A percentile compares a stretch with the other conserved stretches of the same genome.
Evolutionary conservation across 2,329 filamentous ascomycete genomes (phyloP).

Genomic region (Sclerotinia sclerotiorum): DNA sequence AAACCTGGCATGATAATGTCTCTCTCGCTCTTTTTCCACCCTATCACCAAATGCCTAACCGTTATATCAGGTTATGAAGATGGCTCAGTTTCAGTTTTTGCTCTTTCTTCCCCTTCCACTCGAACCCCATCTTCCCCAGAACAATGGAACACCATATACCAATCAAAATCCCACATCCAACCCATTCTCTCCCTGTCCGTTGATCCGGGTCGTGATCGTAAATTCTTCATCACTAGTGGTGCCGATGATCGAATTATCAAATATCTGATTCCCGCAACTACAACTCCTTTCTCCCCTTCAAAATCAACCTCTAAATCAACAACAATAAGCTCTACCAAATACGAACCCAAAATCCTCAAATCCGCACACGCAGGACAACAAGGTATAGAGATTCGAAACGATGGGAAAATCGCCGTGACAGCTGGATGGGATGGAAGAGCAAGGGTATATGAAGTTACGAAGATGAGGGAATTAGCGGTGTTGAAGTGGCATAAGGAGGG

Average conservation of each 20-base stretch:
- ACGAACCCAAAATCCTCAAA: constrained; percentile 57
- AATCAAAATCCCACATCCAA: constrained; percentile 67
- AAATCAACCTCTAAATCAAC: neutral
- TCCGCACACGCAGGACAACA: constrained; percentile 94
- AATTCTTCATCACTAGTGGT: constrained; percentile 73
- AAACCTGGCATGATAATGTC: constrained; percentile 88
- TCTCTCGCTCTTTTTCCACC: constrained; percentile 58
- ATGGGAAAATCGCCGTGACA: constrained; percentile 81
- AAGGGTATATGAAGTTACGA: constrained; percentile 77
- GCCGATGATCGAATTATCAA: constrained; percentile 79
- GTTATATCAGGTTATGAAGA: constrained; percentile 83
- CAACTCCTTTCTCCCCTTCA: constrained; percentile 32
- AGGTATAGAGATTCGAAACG: constrained; percentile 70
- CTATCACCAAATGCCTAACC: constrained; percentile 49
- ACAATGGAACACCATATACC: constrained; percentile 51
- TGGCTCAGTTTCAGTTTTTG: constrained; percentile 68
- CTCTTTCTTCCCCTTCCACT: constrained; percentile 19
- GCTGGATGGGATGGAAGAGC: constrained; percentile 88
- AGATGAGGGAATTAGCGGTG: constrained; percentile 83
- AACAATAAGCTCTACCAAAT: neutral
- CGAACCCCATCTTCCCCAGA: neutral
- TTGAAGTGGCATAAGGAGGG: constrained; percentile 93
- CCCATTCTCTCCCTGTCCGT: constrained; percentile 76
- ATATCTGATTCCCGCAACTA: constrained; percentile 59
- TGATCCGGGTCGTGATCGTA: constrained; percentile 49